Evolutionary conservation across 768 basidiomycete species (phyloP).

Genomic region (Crucibulum laeve): DNA sequence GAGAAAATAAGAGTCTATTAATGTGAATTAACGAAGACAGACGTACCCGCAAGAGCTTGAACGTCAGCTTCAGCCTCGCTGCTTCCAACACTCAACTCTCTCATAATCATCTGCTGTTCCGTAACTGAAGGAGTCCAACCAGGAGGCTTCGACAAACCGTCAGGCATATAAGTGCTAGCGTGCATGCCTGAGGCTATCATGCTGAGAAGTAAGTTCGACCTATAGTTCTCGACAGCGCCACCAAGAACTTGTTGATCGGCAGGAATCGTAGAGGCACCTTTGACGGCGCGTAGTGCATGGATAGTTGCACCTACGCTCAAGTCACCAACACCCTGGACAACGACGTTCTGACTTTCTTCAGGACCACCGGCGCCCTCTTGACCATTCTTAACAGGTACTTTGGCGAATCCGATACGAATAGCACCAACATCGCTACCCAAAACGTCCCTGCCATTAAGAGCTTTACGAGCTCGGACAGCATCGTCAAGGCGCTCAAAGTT

Average conservation of each 20-base stretch:
- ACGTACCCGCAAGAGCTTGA: conserved; percentile 78
- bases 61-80: conserved; percentile 82
- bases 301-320: conserved; percentile 86
- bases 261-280: conserved; percentile 89
- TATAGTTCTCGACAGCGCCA: conserved; percentile 90
- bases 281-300: conserved; percentile 79
- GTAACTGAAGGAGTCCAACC: conserved; percentile 75
- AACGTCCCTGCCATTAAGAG: conserved; percentile 92
- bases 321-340: conserved; percentile 80
- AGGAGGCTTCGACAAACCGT: conserved; percentile 55
- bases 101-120: conserved; percentile 97
- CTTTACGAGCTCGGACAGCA: conserved; percentile 92
- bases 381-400: conserved; percentile 89
- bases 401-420: conserved; percentile 94
- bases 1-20: conserved; percentile 19
- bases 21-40: conserved; percentile 4
- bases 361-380: conserved; percentile 54
- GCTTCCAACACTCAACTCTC: conserved; percentile 77
- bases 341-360: conserved; percentile 61
- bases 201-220: conserved; percentile 85
- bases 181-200: conserved; percentile 81
- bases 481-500: conserved; percentile 98
- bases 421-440: conserved; percentile 96
- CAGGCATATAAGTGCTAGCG: conserved; percentile 46
- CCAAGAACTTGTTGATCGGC: conserved; percentile 92